Evolutionary conservation across 2,329 filamentous ascomycete species (phyloP), one percentile per base, ranked within the genome.

Genomic region (Calonectria fujianensis): DNA sequence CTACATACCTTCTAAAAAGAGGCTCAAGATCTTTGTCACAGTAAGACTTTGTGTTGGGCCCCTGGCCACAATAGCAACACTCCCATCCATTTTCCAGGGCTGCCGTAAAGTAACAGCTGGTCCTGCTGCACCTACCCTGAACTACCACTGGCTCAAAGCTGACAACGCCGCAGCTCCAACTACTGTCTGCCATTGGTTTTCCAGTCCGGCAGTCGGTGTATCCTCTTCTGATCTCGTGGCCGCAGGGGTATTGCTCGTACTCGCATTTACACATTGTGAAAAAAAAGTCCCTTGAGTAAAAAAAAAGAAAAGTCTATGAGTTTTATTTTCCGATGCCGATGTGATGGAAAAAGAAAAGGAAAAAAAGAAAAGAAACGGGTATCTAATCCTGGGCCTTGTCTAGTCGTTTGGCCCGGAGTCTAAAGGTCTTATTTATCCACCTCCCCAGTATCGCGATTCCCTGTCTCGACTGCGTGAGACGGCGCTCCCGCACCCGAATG

Each of bases 191-290:
- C 27, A 80, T 79, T 27, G 77, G 70, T 13, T 54, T 2, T 9
- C 51, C 59, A 1, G 79, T 80, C 4, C 48, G 59, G 76, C 79
- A 80, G 69, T 76, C 39, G 71, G 75, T 41, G 63, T 79, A 80
- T 29, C 72, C 73, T 18, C 45, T 50, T 45, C 79, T 76, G 39
- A 67, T 69, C 69, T 80, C 79, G 27, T 80, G 79, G 11, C 75
- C 74, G 57, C 79, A 80, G 24, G 27, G 52, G 65, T 75, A 80
- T 14, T 32, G 70, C 7, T 71, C 50, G 59, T 71, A 74, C 61
- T 74, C 69, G 75, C 72, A 78, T 52, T 73, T 79, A 41, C 79
- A 80, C 79, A 81, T 79, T n/a, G 59, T 37, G n/a, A 29, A 24
- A 35, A 37, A 16, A 20, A 8, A 24, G n/a, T 24, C 18, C 4